Evolutionary conservation across 768 basidiomycete species (phyloP), one percentile per base, ranked within the genome.

Genomic region (Lyophyllum decastes): DNA sequence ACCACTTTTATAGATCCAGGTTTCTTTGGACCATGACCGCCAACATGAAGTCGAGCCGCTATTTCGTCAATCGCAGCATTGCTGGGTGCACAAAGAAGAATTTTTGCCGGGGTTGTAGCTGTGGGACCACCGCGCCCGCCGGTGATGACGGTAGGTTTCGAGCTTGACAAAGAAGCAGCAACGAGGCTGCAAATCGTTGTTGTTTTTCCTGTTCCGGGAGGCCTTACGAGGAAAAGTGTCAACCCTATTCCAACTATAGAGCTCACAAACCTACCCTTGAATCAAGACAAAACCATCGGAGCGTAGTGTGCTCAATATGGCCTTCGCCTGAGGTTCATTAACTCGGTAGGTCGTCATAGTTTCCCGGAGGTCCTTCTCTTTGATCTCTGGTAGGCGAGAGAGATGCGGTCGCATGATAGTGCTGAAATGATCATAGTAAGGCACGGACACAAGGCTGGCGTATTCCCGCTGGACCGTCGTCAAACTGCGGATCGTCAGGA

Each of bases 11-110:
- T 82, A 11, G 78, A 67, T n/a, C 82, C 72, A 10, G 79, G 73
- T 49, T 73, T 74, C 45, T 84, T 86, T 33, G 81, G 76, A 25
- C 82, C 79, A 54, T 85, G 79, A 46, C 87, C 83, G n/a, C 90
- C 87, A 51, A 90, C 87, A 68, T 90, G 92, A 48, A 99, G 75
- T 40, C 97, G 89, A 64, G 85, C 82, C 7, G 93, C 92, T 17
- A 99, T 88, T 76, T 99, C 97, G 67, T 99, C 95, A 40, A 99
- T 95, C 24, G 97, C 97, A 17, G 97, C 97, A 72, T 99, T 99
- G 73, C 93, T 95, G 1, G 97, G 97, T 0, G 97, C 97, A 67
- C 97, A 99, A 35, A 99, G 79, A 17, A 99, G 82, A 43, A 98
- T 78, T 68, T 89, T 86, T 14, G 82, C 75, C 0, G 78, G 68